Percentiles rank a stretch among this genome's conserved stretches.
These are phyloP conservation scores for Lachnellula willkommii DNA, from an alignment of 2,329 filamentous ascomycete species.

Conservation along the genomic window DNA sequence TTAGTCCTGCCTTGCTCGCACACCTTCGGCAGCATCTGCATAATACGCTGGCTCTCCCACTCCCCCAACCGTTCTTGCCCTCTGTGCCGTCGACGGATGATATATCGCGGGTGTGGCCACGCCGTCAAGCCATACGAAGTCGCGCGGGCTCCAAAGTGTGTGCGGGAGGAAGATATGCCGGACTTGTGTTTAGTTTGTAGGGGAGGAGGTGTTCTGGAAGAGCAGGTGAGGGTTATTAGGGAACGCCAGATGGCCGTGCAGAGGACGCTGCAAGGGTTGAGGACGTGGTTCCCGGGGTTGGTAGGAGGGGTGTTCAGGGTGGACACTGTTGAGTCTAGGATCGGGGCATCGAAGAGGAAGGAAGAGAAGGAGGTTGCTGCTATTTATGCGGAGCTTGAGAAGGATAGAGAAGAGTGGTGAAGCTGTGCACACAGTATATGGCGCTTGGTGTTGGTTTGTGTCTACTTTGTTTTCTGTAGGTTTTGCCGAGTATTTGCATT, in stretches of 20 bases:
- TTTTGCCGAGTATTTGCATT: neutral
- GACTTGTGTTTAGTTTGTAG: slow-evolving; percentile 22
- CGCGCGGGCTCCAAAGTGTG: slow-evolving; percentile 1
- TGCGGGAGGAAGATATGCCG: slow-evolving; percentile 19
- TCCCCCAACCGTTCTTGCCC: slow-evolving; percentile 25
- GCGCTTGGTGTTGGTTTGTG: neutral
- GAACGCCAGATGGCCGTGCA: slow-evolving; percentile 15
- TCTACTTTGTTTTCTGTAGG: neutral
- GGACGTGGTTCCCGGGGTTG: slow-evolving; percentile 11
- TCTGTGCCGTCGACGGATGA: slow-evolving; percentile 22
- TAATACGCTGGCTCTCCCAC: slow-evolving; percentile 24
- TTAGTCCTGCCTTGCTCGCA: slow-evolving; percentile 24
- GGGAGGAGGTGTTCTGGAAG: slow-evolving; percentile 9
- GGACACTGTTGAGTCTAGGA: slow-evolving; percentile 14
- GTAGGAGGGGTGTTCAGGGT: slow-evolving; percentile 15
- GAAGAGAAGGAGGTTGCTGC: slow-evolving; percentile 16
- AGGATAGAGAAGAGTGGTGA: slow-evolving; percentile 26
- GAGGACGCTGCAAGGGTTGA: slow-evolving; percentile 13
- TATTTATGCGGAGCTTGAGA: slow-evolving; percentile 25
- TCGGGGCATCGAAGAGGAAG: slow-evolving; percentile 14
- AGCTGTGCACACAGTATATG: neutral
- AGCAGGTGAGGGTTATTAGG: slow-evolving; percentile 10
- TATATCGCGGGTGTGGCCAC: slow-evolving; percentile 24
- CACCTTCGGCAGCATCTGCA: slow-evolving; percentile 24
- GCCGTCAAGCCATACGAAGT: slow-evolving; percentile 13